These are phyloP conservation scores for Cryptomeria japonica DNA, from an alignment of 75 land plant genomes.

Conservation along the genomic window DNA sequence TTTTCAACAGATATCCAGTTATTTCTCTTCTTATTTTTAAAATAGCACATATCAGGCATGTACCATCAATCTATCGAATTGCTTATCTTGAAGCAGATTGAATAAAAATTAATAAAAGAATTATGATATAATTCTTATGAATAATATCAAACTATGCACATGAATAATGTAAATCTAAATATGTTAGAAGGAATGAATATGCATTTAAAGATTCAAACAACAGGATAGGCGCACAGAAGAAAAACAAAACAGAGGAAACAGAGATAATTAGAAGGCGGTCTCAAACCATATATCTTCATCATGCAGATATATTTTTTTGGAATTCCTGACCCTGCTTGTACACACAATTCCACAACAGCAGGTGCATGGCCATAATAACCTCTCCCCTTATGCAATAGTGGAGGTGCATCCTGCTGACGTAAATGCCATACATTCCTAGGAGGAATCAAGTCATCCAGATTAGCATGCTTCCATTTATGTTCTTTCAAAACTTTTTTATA, in stretches of 20 bases:
- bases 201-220: background rate
- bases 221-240: background rate
- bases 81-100: background rate
- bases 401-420: constrained; percentile 53
- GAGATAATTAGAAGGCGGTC: constrained; percentile 5
- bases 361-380: constrained; percentile 80
- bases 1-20: background rate
- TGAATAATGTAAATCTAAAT: background rate
- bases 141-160: background rate
- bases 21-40: background rate
- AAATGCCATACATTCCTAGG: constrained; percentile 71
- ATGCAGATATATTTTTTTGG: constrained; percentile 48
- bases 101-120: too few species aligned
- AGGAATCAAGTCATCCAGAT: constrained; percentile 71
- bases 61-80: background rate
- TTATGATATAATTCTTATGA: background rate
- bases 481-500: constrained; percentile 30
- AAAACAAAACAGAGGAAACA: background rate
- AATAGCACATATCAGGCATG: background rate
- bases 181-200: background rate
- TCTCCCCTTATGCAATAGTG: constrained; percentile 44
- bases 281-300: constrained; percentile 67
- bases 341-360: constrained; percentile 76
- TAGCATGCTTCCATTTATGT: constrained; percentile 74
- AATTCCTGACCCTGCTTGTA: constrained; percentile 59